phyloP scores from a whole-genome alignment of 1,284 basidiomycete species.

The Phylloboletellus chloephorus region DNA sequence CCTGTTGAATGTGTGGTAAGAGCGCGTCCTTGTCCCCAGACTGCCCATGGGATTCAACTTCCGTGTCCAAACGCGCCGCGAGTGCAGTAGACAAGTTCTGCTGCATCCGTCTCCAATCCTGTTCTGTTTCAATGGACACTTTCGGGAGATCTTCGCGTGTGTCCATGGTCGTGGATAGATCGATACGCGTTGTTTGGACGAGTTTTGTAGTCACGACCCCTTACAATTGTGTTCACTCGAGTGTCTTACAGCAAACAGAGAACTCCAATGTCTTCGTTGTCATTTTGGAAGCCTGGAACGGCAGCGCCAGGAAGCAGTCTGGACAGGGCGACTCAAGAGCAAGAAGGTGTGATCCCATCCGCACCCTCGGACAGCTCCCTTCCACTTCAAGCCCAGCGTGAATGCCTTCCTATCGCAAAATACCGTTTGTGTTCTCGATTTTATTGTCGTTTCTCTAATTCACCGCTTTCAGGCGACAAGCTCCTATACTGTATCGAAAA shows the following conservation, averaged over 20 bases:
- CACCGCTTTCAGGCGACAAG: constrained; percentile 50
- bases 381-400: constrained; percentile 70
- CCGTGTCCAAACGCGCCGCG: constrained; percentile 39
- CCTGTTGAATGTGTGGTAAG: constrained; percentile 46
- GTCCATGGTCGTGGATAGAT: constrained; percentile 21
- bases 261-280: constrained; percentile 39
- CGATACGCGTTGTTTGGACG: constrained; percentile 16
- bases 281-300: constrained; percentile 83
- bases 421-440: constrained; percentile 53
- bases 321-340: constrained; percentile 76
- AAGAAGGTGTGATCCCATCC: constrained; percentile 63
- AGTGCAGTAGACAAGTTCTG: constrained; percentile 44
- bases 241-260: not conserved
- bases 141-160: constrained; percentile 55
- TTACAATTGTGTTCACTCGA: too few species aligned
- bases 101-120: constrained; percentile 59
- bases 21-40: constrained; percentile 42
- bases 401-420: constrained; percentile 82
- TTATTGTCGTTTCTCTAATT: not conserved
- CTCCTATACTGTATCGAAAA: constrained; percentile 83
- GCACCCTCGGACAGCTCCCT: constrained; percentile 52
- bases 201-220: too few species aligned
- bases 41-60: constrained; percentile 33
- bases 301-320: constrained; percentile 81
- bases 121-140: constrained; percentile 55